Percentiles rank a stretch among this genome's conserved stretches.
Evolutionary conservation across 179 eudicot species (phyloP).

Genomic region (Actinidia chinensis): DNA sequence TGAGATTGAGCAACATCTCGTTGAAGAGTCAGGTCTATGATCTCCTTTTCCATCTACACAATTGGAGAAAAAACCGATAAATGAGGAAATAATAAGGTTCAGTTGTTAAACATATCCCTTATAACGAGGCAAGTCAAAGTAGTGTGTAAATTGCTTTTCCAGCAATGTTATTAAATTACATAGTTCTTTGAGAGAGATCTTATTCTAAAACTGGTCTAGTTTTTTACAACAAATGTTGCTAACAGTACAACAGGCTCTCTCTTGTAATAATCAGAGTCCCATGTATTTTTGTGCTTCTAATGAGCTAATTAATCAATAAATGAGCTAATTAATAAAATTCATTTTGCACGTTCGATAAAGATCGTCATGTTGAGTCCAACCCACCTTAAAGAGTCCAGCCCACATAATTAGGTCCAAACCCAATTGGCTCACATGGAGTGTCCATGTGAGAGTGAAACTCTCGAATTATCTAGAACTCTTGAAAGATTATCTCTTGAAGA

Average conservation of each 20-base stretch:
- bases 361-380: too few relatives aligned
- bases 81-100: not conserved
- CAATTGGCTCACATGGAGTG: too few relatives aligned
- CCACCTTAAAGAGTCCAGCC: too few relatives aligned
- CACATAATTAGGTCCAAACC: too few relatives aligned
- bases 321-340: not conserved
- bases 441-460: too few relatives aligned
- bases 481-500: too few relatives aligned
- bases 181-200: not conserved
- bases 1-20: conserved; percentile 82
- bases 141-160: not conserved
- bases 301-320: conserved; percentile 1
- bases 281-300: not conserved
- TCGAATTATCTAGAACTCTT: too few relatives aligned
- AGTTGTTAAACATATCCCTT: not conserved
- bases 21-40: conserved; percentile 67
- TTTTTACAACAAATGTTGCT: not conserved
- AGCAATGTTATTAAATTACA: not conserved
- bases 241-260: not conserved
- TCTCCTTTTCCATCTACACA: conserved; percentile 82
- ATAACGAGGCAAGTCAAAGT: not conserved
- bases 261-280: not conserved
- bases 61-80: conserved; percentile 9
- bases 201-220: not conserved
- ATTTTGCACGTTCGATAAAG: not conserved